phyloP scores from a whole-genome alignment of 1,284 basidiomycete species.

The Pascua sp. region DNA sequence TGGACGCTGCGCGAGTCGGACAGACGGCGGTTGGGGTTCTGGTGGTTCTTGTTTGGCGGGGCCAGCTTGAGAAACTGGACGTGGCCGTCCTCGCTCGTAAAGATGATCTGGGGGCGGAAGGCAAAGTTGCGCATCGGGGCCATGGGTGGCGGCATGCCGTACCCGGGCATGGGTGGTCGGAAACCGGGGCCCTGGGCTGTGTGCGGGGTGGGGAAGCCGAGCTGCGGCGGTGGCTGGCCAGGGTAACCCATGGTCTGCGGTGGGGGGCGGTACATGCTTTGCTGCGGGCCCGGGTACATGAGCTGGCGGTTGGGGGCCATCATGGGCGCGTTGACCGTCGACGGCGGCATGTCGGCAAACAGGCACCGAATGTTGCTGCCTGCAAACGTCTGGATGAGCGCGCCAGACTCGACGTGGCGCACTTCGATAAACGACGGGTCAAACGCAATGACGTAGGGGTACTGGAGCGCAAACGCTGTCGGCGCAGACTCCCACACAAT shows the following conservation, averaged over 20 bases:
- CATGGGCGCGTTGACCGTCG: conserved; percentile 50
- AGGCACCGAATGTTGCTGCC: conserved; percentile 82
- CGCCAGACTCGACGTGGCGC: conserved; percentile 88
- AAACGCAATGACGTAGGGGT: conserved; percentile 95
- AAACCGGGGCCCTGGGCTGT: background rate
- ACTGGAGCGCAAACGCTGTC: conserved; percentile 89
- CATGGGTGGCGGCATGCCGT: conserved; percentile 12
- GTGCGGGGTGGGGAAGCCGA: background rate
- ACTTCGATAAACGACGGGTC: conserved; percentile 97
- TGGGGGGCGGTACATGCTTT: conserved; percentile 6
- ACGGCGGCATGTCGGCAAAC: conserved; percentile 90
- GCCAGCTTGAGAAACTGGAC: conserved; percentile 49
- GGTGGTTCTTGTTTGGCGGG: conserved; percentile 6
- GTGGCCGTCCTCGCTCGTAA: conserved; percentile 46
- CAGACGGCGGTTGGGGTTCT: background rate
- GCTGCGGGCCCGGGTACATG: conserved; percentile 25
- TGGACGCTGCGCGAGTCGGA: conserved; percentile 9
- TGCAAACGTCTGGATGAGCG: conserved; percentile 92
- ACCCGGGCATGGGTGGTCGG: conserved; percentile 5
- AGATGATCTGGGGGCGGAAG: conserved; percentile 46
- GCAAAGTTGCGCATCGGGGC: conserved; percentile 24
- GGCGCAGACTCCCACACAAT: conserved; percentile 96
- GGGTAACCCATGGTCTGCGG: conserved; percentile 4
- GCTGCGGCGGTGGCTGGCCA: conserved; percentile 2
- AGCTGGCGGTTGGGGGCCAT: conserved; percentile 30